Base-by-base conservation (phyloP, 495 filamentous ascomycete species). In the Annulohypoxylon moriforme region DNA sequence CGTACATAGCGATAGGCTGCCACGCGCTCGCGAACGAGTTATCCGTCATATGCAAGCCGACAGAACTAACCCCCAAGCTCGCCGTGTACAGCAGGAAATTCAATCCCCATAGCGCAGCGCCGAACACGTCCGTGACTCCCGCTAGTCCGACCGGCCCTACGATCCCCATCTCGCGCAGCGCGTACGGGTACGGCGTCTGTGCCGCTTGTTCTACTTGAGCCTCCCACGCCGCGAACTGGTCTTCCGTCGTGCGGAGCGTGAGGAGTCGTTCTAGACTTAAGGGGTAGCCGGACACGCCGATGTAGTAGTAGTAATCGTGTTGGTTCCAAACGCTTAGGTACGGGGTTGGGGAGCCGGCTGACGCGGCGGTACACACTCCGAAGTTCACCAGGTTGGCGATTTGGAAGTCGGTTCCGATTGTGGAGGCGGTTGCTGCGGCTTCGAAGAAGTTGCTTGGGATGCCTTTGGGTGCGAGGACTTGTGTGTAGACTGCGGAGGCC, bases 241-340 rank as follows among this genome's bases (percentile, higher is more conserved):
- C 67, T 18, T 77, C 75, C 8, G 77, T 81, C 42, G 66, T 75
- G 29, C 61, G 60, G 9, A 81, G 68, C 29, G 77, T 24, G 61
- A 76, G 67, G 9, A 82, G 75, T 14, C 67, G 63, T 14, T 77
- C 61, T 0, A 82, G 64, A 2, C 72, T 76, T 0, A 82, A 29
- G 0, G 67, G 59, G 25, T 63, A 68, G 1, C 38, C 47, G 0
- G 79, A 72, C 0, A 80, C 78, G 60, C 69, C 74, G 53, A 82
- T 71, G 69, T 77, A 81, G 61, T 82, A 80, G 72, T 77, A 82
- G 67, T 81, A 82, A 63, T 82, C 78, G 61, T 82, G 79, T 57
- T 82, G 79, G 63, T 82, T 80, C 79, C 77, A 82, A 3, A 33
- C 58, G 49, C 60, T 57, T 9, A 80, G 68, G 36, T 70, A 80